These are phyloP conservation scores for Ascochyta pisi DNA, from an alignment of 2,329 filamentous ascomycete genomes.

Conservation along the genomic window DNA sequence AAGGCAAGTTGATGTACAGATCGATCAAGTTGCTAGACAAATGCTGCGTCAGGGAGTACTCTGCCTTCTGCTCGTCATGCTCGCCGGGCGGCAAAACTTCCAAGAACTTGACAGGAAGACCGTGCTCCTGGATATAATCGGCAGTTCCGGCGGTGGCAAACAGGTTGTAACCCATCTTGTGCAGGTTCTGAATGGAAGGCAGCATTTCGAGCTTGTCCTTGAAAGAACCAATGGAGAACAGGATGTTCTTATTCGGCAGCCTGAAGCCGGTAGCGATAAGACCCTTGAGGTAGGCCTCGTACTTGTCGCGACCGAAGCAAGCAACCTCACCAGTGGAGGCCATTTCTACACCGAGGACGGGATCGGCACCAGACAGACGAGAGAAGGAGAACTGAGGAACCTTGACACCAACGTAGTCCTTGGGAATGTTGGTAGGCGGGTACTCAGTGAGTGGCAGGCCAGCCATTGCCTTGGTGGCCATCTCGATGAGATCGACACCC, in stretches of 20 bases:
- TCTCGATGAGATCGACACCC: slow-evolving; percentile 96
- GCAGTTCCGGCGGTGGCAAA: slow-evolving; percentile 97
- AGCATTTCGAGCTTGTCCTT: slow-evolving; percentile 99
- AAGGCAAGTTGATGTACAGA: slow-evolving; percentile 98
- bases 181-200: slow-evolving; percentile 86
- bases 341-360: slow-evolving; percentile 98
- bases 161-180: slow-evolving; percentile 91
- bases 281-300: slow-evolving; percentile 97
- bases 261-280: slow-evolving; percentile 95
- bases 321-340: slow-evolving; percentile 98
- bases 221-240: slow-evolving; percentile 94
- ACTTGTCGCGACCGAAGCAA: slow-evolving; percentile 93
- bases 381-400: slow-evolving; percentile 99
- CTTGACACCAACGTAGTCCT: slow-evolving; percentile 92
- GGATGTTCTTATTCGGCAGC: slow-evolving; percentile 91
- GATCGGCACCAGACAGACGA: slow-evolving; percentile 91
- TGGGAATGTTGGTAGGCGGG: slow-evolving; percentile 75
- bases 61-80: slow-evolving; percentile 83
- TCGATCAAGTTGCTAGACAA: slow-evolving; percentile 97
- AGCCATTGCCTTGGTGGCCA: slow-evolving; percentile 98
- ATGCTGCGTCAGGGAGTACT: slow-evolving; percentile 97
- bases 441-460: slow-evolving; percentile 82
- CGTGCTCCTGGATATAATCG: slow-evolving; percentile 93
- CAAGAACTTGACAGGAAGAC: slow-evolving; percentile 89
- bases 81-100: slow-evolving; percentile 72